phyloP scores from a whole-genome alignment of 78 protist species.

The Emiliania huxleyi region DNA sequence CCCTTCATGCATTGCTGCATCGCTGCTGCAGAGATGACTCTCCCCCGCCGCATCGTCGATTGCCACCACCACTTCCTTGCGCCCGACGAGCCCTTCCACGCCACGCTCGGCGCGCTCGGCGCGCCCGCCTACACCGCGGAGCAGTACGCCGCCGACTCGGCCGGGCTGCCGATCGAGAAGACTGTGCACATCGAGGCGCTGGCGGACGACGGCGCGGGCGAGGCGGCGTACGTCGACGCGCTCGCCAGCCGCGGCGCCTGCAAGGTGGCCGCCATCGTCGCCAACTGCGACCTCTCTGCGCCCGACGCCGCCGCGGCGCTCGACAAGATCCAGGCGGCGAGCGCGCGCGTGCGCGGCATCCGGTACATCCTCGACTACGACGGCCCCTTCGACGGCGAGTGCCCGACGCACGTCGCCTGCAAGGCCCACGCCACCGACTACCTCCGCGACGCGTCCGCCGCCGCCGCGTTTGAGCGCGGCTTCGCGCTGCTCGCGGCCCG shows the following conservation, averaged over 20 bases:
- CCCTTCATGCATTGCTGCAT: no score
- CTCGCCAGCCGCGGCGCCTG: not conserved
- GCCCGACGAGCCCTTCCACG: not conserved
- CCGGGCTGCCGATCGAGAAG: not conserved
- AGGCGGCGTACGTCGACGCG: not conserved
- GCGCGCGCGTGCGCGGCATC: not conserved
- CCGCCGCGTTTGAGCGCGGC: not conserved
- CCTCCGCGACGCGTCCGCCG: not conserved
- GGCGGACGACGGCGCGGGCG: not conserved
- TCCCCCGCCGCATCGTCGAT: not conserved
- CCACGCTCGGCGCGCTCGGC: not conserved
- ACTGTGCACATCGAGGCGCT: slow-evolving; percentile 4
- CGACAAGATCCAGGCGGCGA: not conserved
- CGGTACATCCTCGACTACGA: not conserved
- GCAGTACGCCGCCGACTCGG: not conserved
- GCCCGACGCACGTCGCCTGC: not conserved
- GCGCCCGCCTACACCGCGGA: not conserved
- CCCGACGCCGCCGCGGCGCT: not conserved
- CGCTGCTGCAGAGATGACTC: no score
- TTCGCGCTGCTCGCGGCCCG: not conserved
- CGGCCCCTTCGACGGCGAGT: not conserved
- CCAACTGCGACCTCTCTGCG: not conserved
- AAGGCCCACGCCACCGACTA: not conserved
- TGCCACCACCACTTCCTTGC: not conserved
- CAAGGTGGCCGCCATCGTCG: not conserved